These are phyloP conservation scores for Picea abies DNA, from an alignment of 83 land plant species.

Conservation along the genomic window DNA sequence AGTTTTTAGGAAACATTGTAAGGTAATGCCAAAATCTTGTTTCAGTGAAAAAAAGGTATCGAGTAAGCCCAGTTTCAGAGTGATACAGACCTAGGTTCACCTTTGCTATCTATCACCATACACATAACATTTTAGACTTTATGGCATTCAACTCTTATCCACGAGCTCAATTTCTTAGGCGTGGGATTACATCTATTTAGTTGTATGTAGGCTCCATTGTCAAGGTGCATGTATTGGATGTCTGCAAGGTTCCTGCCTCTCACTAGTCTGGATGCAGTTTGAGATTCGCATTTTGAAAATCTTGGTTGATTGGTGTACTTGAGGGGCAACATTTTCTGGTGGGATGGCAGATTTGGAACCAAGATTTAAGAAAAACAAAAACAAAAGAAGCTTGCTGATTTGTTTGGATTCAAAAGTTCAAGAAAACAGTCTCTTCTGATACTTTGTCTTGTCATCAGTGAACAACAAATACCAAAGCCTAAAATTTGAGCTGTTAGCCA, in stretches of 20 bases:
- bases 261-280: not conserved
- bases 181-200: not conserved
- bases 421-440: not conserved
- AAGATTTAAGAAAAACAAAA: not conserved
- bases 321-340: not conserved
- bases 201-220: not conserved
- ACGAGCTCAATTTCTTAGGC: not conserved
- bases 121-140: not conserved
- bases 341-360: not conserved
- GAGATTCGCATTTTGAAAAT: not conserved
- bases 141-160: not conserved
- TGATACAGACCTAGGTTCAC: not conserved
- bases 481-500: not conserved
- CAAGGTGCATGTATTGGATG: not conserved
- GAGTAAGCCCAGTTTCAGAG: not conserved
- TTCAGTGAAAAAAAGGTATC: not conserved
- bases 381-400: not conserved
- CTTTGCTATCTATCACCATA: not conserved
- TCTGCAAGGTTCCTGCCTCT: not conserved
- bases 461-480: not conserved
- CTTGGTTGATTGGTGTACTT: not conserved
- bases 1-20: conserved; percentile 80
- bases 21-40: conserved; percentile 42
- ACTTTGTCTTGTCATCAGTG: not conserved
- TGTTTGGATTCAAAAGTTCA: not conserved